These are phyloP conservation scores for Trifolium subterraneum DNA, from an alignment of 306 rosid genomes.

Conservation along the genomic window DNA sequence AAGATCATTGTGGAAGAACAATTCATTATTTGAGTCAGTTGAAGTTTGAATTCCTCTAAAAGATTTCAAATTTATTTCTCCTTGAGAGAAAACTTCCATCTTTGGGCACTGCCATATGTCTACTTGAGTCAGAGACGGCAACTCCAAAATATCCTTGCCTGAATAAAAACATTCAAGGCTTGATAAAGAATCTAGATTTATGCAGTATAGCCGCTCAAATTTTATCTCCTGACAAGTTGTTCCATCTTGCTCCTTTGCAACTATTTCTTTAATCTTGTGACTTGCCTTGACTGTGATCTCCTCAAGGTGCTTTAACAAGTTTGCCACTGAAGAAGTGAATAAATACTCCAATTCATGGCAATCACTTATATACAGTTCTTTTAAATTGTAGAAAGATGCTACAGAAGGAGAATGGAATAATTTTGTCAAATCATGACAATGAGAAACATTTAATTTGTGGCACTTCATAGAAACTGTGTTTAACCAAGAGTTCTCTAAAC, in stretches of 20 bases:
- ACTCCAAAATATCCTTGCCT: neutral
- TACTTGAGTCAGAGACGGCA: slow-evolving; percentile 24
- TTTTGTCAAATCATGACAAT: too few species aligned
- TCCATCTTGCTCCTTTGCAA: neutral
- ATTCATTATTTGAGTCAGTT: too few species aligned
- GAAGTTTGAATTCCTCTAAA: neutral
- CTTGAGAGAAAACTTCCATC: slow-evolving; percentile 23
- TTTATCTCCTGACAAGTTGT: neutral
- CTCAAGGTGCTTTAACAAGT: neutral
- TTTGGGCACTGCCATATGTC: slow-evolving; percentile 20
- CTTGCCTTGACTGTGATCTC: neutral
- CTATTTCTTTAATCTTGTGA: neutral
- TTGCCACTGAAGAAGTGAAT: neutral
- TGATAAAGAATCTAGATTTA: neutral
- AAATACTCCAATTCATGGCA: neutral
- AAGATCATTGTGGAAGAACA: too few species aligned
- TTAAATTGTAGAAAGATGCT: too few species aligned
- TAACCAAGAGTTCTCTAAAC: slow-evolving; percentile 13
- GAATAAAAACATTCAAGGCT: slow-evolving; percentile 18
- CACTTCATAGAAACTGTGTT: neutral
- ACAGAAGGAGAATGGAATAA: neutral
- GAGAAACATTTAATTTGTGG: too few species aligned
- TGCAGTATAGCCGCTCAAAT: neutral
- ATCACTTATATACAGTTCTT: neutral
- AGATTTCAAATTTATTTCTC: neutral